Conservation (phyloP, 805 yeast species). For the Maudiozyma barnettii region DNA sequence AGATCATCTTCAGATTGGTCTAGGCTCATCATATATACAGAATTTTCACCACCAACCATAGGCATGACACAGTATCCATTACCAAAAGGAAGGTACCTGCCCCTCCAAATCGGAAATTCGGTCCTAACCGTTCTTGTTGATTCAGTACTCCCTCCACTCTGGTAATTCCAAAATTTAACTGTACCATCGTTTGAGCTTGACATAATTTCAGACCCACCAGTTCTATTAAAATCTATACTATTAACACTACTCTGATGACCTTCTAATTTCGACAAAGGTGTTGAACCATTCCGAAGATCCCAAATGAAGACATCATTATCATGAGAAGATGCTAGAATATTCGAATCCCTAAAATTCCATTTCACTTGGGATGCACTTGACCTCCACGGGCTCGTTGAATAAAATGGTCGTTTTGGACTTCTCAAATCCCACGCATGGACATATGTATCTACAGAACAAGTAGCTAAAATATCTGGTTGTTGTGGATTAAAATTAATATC, state of each 20-base stretch:
- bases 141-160: conserved; percentile 26
- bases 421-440: conserved; percentile 89
- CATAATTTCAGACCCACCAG: conserved; percentile 49
- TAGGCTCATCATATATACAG: conserved; percentile 31
- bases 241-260: conserved; percentile 86
- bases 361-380: conserved; percentile 93
- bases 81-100: conserved; percentile 85
- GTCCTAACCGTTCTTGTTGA: conserved; percentile 58
- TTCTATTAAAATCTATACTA: conserved; percentile 74
- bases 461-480: conserved; percentile 80
- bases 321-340: conserved; percentile 78
- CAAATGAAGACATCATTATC: conserved; percentile 72
- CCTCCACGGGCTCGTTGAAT: conserved; percentile 84
- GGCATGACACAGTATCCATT: conserved; percentile 86
- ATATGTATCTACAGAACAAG: conserved; percentile 86
- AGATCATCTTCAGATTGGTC: conserved; percentile 5
- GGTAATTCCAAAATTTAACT: conserved; percentile 73
- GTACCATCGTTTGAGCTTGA: conserved; percentile 82
- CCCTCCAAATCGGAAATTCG: conserved; percentile 81
- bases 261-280: conserved; percentile 53
- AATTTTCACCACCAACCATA: conserved; percentile 66
- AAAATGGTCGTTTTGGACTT: conserved; percentile 61
- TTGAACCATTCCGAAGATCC: conserved; percentile 79
- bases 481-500: conserved; percentile 88
- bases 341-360: conserved; percentile 74